Evolutionary conservation across 495 filamentous ascomycete genomes (phyloP).

Genomic region (Extremus antarcticus): DNA sequence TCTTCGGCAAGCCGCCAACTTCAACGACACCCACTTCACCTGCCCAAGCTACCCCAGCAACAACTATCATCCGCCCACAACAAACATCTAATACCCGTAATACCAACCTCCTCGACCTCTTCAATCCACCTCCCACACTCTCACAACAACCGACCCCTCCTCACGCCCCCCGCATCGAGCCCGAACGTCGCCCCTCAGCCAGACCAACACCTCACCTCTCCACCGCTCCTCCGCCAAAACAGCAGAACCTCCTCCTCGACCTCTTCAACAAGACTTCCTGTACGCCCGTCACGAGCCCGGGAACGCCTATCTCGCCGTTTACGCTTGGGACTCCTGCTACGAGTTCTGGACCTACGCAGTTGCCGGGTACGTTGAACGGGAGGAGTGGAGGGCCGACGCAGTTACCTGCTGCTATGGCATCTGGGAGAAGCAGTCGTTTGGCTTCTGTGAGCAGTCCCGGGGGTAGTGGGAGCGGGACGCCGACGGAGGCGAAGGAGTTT

Average conservation of each 20-base stretch:
- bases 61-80: not conserved
- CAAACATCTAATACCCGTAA: not conserved
- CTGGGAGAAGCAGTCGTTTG: too few relatives aligned
- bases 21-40: not conserved
- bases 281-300: slow-evolving; percentile 5
- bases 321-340: slow-evolving; percentile 15
- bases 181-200: slow-evolving; percentile 3
- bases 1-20: slow-evolving; percentile 12
- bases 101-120: slow-evolving; percentile 3
- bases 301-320: slow-evolving; percentile 20
- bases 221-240: not conserved
- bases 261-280: slow-evolving; percentile 2
- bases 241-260: slow-evolving; percentile 14
- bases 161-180: slow-evolving; percentile 5
- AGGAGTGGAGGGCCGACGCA: too few relatives aligned
- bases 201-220: not conserved
- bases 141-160: slow-evolving; percentile 7
- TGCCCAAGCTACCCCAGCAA: not conserved
- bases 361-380: not conserved
- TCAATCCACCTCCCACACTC: not conserved
- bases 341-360: not conserved
- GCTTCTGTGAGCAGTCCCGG: slow-evolving; percentile 8
- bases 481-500: slow-evolving; percentile 59
- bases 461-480: slow-evolving; percentile 37
- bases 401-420: not conserved